Evolutionary conservation across 768 basidiomycete species (phyloP).

Genomic region (Lentinula detonsa): DNA sequence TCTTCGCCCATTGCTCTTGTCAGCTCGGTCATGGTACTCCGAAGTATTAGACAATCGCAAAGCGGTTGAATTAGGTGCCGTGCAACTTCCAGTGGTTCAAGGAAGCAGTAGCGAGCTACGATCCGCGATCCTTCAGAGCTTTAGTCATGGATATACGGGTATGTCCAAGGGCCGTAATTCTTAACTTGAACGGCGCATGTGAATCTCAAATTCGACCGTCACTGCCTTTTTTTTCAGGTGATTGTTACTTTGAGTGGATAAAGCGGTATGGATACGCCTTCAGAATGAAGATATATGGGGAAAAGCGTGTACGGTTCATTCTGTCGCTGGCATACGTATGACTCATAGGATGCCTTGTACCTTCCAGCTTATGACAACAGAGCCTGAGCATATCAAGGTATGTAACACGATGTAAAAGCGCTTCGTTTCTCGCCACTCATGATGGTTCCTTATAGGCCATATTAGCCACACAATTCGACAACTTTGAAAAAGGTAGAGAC

Average conservation of each 20-base stretch:
- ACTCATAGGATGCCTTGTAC: not conserved
- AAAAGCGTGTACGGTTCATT: not conserved
- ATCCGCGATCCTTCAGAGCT: not conserved
- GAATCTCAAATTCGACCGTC: not conserved
- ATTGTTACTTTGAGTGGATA: conserved; percentile 1
- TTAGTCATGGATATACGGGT: conserved; percentile 1
- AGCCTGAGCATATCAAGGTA: conserved; percentile 23
- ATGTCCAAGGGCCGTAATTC: not conserved
- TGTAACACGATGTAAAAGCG: not conserved
- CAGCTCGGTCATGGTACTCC: not conserved
- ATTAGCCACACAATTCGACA: conserved; percentile 31
- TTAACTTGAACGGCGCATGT: not conserved
- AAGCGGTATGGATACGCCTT: conserved; percentile 3
- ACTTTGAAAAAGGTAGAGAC: conserved; percentile 25
- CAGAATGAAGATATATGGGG: not conserved
- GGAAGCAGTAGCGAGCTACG: not conserved
- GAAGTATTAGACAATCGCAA: not conserved
- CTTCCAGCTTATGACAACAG: conserved; percentile 10
- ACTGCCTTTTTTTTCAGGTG: not conserved
- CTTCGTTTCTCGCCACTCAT: not conserved
- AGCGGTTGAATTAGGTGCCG: not conserved
- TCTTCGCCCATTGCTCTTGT: not conserved
- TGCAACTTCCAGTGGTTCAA: not conserved
- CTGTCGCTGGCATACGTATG: not conserved
- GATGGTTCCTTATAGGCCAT: conserved; percentile 15